Percentiles rank a stretch among this genome's conserved stretches.
These are phyloP conservation scores for Arthrobotrys musiformis DNA, from an alignment of 2,329 filamentous ascomycete genomes.

Conservation along the genomic window DNA sequence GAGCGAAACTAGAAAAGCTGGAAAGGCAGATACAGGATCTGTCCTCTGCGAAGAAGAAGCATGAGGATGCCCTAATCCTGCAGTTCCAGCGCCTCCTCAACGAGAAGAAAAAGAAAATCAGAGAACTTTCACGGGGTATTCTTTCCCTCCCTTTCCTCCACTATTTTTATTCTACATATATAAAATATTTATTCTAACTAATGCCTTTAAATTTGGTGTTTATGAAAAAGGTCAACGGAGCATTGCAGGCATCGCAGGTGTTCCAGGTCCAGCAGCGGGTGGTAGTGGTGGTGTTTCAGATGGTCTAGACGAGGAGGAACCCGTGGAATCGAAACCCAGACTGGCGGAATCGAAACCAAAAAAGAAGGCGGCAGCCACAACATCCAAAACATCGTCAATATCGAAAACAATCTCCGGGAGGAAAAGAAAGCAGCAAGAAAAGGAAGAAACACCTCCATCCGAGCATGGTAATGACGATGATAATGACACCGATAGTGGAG, in stretches of 20 bases:
- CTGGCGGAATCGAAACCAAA: not conserved
- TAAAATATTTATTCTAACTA: too few species aligned
- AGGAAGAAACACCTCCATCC: not conserved
- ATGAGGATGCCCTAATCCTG: slow-evolving; percentile 45
- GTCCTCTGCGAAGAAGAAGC: slow-evolving; percentile 42
- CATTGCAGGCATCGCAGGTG: not conserved
- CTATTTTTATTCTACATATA: not conserved
- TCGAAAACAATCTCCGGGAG: slow-evolving; percentile 10
- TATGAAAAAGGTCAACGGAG: slow-evolving; percentile 18
- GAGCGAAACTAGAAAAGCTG: slow-evolving; percentile 36
- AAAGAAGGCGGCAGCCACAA: not conserved
- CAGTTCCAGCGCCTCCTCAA: slow-evolving; percentile 50
- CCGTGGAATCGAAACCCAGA: not conserved
- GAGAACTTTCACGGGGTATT: slow-evolving; percentile 37
- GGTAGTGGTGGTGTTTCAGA: too few species aligned
- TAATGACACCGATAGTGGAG: too few species aligned
- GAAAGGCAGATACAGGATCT: slow-evolving; percentile 39
- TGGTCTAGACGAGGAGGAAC: not conserved
- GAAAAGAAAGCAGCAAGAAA: slow-evolving; percentile 39
- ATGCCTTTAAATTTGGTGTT: too few species aligned
- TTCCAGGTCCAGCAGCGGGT: not conserved
- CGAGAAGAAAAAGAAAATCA: slow-evolving; percentile 49
- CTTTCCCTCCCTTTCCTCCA: not conserved
- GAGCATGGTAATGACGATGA: not conserved
- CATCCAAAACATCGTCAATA: not conserved